phyloP scores from a whole-genome alignment of 2,329 filamentous ascomycete species.

The Alternaria brassicae region DNA sequence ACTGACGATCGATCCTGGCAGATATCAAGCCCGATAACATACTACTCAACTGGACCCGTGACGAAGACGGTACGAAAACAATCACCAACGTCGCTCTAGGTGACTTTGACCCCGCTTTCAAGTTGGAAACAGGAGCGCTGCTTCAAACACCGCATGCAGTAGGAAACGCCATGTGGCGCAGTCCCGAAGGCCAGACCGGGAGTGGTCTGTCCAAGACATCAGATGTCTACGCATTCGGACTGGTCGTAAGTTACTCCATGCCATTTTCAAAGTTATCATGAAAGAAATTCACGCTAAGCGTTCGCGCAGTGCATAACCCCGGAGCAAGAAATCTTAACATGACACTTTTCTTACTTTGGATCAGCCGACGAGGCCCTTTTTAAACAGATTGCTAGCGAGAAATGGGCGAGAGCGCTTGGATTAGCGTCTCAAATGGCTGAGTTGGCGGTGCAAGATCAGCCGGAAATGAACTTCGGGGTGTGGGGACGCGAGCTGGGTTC shows the following conservation, averaged over 20 bases:
- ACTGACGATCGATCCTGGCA: constrained; percentile 33
- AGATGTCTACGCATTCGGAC: constrained; percentile 50
- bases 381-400: constrained; percentile 36
- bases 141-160: constrained; percentile 38
- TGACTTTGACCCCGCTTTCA: constrained; percentile 49
- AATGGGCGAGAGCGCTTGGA: constrained; percentile 35
- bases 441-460: constrained; percentile 35
- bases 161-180: constrained; percentile 53
- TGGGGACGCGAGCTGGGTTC: constrained; percentile 40
- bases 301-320: constrained; percentile 43
- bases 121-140: constrained; percentile 37
- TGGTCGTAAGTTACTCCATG: constrained; percentile 44
- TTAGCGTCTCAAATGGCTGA: constrained; percentile 35
- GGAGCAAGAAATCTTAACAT: constrained; percentile 45
- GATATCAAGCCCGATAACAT: constrained; percentile 54
- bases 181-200: constrained; percentile 50
- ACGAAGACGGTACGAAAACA: constrained; percentile 41
- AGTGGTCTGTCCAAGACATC: constrained; percentile 45
- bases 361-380: constrained; percentile 41
- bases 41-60: constrained; percentile 46
- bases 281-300: constrained; percentile 27
- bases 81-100: constrained; percentile 47
- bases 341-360: constrained; percentile 49
- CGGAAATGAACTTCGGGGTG: constrained; percentile 36
- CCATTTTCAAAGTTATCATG: constrained; percentile 7